These are phyloP conservation scores for Penicillium pancosmium DNA, from an alignment of 495 filamentous ascomycete species.

Conservation along the genomic window DNA sequence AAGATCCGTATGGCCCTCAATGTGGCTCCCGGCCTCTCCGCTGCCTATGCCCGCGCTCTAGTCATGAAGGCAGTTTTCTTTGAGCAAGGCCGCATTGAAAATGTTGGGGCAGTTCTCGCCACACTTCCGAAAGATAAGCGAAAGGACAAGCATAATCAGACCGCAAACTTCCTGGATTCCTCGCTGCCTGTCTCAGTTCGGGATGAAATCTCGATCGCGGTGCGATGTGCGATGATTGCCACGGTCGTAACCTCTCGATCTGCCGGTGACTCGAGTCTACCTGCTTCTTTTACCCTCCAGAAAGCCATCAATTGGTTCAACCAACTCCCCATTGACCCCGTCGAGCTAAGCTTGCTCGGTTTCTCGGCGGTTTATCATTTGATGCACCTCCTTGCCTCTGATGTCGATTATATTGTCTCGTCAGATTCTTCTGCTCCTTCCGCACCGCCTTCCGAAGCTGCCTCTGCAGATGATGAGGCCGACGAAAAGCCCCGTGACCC, in stretches of 20 bases:
- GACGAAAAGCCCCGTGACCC: constrained; percentile 28
- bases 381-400: constrained; percentile 57
- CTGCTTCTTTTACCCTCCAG: constrained; percentile 43
- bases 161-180: constrained; percentile 49
- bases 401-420: constrained; percentile 52
- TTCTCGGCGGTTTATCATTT: constrained; percentile 76
- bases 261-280: constrained; percentile 36
- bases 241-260: constrained; percentile 58
- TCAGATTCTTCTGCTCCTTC: constrained; percentile 42
- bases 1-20: constrained; percentile 69
- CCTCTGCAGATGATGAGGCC: constrained; percentile 38
- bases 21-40: constrained; percentile 78
- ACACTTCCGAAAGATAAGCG: constrained; percentile 50
- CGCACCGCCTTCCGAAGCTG: constrained; percentile 20
- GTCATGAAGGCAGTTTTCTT: constrained; percentile 62
- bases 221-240: constrained; percentile 81
- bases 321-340: constrained; percentile 46
- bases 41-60: constrained; percentile 74
- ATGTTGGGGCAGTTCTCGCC: constrained; percentile 52
- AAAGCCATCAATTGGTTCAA: constrained; percentile 50
- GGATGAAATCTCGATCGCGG: constrained; percentile 68
- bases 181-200: constrained; percentile 54
- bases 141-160: constrained; percentile 31
- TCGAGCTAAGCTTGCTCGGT: constrained; percentile 70
- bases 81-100: constrained; percentile 44